These are phyloP conservation scores for Graphiopsis chlorocephala DNA, from an alignment of 2,329 filamentous ascomycete genomes.

Conservation along the genomic window DNA sequence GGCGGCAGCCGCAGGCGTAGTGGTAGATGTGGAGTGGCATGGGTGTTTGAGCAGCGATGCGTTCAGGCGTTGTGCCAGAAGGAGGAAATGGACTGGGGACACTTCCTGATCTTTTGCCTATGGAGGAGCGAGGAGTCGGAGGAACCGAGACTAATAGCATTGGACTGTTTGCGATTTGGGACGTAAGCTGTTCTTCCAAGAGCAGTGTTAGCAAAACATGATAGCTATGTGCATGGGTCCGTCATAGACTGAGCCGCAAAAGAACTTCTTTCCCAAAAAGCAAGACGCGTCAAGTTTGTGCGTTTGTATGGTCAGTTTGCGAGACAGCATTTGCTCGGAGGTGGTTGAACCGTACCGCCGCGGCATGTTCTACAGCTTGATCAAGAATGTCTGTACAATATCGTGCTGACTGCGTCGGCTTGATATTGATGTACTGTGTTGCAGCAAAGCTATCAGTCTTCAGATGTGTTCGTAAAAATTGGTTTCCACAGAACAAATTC, in stretches of 20 bases:
- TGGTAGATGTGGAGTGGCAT: constrained; percentile 27
- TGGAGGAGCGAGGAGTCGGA: not conserved
- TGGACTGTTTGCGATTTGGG: not conserved
- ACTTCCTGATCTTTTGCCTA: not conserved
- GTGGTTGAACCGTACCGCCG: not conserved
- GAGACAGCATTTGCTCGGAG: not conserved
- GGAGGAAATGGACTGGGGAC: not conserved
- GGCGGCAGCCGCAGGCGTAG: constrained; percentile 27
- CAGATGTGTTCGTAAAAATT: too few species aligned
- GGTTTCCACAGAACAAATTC: too few species aligned
- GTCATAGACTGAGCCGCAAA: not conserved
- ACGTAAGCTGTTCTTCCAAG: not conserved
- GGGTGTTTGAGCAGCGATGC: not conserved
- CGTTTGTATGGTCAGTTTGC: not conserved
- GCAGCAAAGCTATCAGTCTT: too few species aligned
- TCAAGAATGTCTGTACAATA: not conserved
- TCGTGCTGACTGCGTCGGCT: too few species aligned
- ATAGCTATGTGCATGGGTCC: not conserved
- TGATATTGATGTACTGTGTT: too few species aligned
- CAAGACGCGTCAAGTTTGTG: not conserved
- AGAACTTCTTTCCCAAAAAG: not conserved
- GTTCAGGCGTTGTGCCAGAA: not conserved
- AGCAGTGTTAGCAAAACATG: not conserved
- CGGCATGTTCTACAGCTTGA: not conserved
- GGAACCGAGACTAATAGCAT: not conserved